These are phyloP conservation scores for Wickerhamomyces sp. DNA, from an alignment of 1,139 yeast species.

Conservation along the genomic window DNA sequence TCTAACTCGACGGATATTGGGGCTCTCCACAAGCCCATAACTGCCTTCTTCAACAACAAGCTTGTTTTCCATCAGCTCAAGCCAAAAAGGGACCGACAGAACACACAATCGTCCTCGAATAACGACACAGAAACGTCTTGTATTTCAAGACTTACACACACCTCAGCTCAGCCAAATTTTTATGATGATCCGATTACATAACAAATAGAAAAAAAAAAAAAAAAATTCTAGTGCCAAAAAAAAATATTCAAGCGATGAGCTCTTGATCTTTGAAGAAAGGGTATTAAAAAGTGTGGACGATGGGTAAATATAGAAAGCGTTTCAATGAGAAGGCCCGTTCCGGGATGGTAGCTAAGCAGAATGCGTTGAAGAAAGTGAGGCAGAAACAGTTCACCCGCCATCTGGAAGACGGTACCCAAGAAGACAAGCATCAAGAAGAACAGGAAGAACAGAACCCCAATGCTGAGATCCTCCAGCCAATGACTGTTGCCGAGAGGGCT, in stretches of 20 bases:
- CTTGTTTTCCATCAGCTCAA: constrained; percentile 4
- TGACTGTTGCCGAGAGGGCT: constrained; percentile 50
- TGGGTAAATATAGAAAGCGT: constrained; percentile 81
- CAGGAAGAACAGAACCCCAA: constrained; percentile 43
- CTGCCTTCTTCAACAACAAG: constrained; percentile 30
- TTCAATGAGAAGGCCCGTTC: constrained; percentile 84
- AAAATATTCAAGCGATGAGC: neutral
- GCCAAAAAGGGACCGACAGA: neutral
- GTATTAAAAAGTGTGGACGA: no score
- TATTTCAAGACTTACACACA: no score
- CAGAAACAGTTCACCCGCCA: constrained; percentile 61
- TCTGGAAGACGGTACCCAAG: constrained; percentile 33
- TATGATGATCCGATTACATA: no score
- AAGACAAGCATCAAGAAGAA: constrained; percentile 25
- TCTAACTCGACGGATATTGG: constrained; percentile 61
- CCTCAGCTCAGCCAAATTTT: no score
- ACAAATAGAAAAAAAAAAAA: no score
- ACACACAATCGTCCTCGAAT: no score
- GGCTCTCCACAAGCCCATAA: constrained; percentile 55
- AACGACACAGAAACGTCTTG: no score
- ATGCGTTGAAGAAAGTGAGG: constrained; percentile 61
- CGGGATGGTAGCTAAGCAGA: constrained; percentile 80
- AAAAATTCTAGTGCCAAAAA: no score
- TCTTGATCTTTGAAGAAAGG: no score
- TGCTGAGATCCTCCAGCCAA: constrained; percentile 52